Evolutionary conservation across 768 basidiomycete genomes (phyloP).

Genomic region (Rhizopogon rudus): DNA sequence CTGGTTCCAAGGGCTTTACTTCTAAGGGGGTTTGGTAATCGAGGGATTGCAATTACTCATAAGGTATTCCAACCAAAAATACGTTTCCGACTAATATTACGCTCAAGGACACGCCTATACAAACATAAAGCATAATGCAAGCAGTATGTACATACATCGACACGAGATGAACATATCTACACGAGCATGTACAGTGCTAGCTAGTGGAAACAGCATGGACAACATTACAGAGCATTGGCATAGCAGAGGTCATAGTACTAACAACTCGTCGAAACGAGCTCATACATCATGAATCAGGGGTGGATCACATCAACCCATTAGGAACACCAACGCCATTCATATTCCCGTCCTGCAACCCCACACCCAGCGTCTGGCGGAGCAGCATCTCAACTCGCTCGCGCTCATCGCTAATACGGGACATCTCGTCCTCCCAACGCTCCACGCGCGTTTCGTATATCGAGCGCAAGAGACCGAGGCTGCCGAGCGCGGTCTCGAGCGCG

Average conservation of each 20-base stretch:
- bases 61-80: no score
- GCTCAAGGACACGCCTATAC: background rate
- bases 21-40: no score
- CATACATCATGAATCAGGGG: background rate
- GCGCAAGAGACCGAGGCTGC: constrained; percentile 58
- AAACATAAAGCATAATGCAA: background rate
- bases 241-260: background rate
- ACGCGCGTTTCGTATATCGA: constrained; percentile 66
- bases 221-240: constrained; percentile 2
- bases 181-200: no score
- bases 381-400: constrained; percentile 62
- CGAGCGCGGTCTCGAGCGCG: constrained; percentile 63
- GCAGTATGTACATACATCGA: background rate
- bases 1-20: no score
- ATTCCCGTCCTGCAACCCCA: constrained; percentile 26
- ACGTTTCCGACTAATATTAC: background rate
- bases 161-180: background rate
- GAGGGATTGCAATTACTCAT: no score
- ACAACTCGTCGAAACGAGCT: no score
- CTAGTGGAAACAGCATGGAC: background rate
- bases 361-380: constrained; percentile 58
- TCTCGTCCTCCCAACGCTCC: constrained; percentile 66
- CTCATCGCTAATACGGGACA: constrained; percentile 60
- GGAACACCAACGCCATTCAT: constrained; percentile 4
- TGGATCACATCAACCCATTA: background rate